Percentiles rank a stretch among this genome's conserved stretches.
Conservation (phyloP, 257 asterid species). For the Solanum pinnatisectum region DNA sequence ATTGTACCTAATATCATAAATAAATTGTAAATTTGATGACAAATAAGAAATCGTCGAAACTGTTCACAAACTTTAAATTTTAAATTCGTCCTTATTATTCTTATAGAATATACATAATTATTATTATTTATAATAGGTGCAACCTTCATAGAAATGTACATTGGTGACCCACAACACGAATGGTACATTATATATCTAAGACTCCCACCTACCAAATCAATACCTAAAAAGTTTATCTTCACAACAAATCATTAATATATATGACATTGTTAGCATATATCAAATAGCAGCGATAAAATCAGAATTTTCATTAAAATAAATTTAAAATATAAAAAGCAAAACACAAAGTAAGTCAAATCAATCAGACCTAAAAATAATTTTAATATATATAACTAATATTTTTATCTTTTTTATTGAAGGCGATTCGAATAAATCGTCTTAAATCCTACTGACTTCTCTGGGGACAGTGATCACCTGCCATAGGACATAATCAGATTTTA, state of each 20-base stretch:
- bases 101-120: not conserved
- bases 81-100: not conserved
- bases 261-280: too few relatives aligned
- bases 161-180: not conserved
- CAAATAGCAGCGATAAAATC: accelerated
- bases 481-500: not conserved
- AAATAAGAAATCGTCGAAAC: not conserved
- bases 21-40: not conserved
- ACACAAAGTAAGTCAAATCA: accelerated
- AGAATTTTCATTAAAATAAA: not conserved
- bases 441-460: not conserved
- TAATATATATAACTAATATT: not conserved
- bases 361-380: not conserved
- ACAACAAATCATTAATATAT: not conserved
- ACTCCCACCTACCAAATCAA: not conserved
- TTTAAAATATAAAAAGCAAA: not conserved
- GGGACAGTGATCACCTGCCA: not conserved
- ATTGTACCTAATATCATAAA: not conserved
- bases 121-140: not conserved
- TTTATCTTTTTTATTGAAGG: too few relatives aligned
- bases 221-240: not conserved
- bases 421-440: not conserved
- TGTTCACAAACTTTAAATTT: not conserved
- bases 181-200: not conserved
- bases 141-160: not conserved